Percentiles rank a stretch among this genome's conserved stretches.
phyloP scores from a whole-genome alignment of 2,329 filamentous ascomycete genomes.

The Keithomyces neogunnii region DNA sequence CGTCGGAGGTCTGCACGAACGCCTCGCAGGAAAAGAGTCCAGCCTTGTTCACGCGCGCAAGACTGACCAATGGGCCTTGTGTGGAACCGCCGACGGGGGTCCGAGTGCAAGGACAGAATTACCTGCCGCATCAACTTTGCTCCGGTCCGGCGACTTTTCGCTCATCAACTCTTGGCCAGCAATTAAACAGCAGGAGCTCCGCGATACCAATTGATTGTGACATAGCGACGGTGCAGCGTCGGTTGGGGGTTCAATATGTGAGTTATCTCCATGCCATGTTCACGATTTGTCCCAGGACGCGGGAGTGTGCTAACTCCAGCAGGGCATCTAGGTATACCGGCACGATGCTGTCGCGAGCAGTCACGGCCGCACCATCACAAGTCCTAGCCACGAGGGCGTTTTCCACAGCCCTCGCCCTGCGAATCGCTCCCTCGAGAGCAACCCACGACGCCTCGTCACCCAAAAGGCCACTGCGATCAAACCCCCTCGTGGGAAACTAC shows the following conservation, averaged over 20 bases:
- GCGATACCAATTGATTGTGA: neutral
- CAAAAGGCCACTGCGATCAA: slow-evolving; percentile 12
- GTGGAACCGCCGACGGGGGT: neutral
- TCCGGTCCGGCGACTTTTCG: slow-evolving; percentile 14
- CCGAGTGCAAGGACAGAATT: neutral
- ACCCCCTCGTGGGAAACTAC: slow-evolving; percentile 23
- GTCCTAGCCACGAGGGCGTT: slow-evolving; percentile 17
- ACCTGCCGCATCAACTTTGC: slow-evolving; percentile 19
- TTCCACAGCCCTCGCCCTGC: slow-evolving; percentile 22
- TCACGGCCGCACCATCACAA: slow-evolving; percentile 13
- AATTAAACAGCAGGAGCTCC: neutral
- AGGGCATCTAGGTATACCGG: slow-evolving; percentile 22
- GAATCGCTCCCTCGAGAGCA: slow-evolving; percentile 10
- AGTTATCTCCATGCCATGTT: neutral
- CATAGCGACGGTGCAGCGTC: neutral
- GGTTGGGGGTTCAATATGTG: slow-evolving; percentile 12
- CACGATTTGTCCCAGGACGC: too few species aligned
- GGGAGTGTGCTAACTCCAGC: neutral
- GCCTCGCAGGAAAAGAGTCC: neutral
- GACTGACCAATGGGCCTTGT: neutral
- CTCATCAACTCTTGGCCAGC: neutral
- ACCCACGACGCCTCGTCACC: neutral
- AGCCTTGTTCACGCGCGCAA: neutral
- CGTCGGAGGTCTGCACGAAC: neutral
- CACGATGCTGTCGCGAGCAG: slow-evolving; percentile 22